Conservation (phyloP, 2,329 filamentous ascomycete genomes). For the Diaporthe nobilis region DNA sequence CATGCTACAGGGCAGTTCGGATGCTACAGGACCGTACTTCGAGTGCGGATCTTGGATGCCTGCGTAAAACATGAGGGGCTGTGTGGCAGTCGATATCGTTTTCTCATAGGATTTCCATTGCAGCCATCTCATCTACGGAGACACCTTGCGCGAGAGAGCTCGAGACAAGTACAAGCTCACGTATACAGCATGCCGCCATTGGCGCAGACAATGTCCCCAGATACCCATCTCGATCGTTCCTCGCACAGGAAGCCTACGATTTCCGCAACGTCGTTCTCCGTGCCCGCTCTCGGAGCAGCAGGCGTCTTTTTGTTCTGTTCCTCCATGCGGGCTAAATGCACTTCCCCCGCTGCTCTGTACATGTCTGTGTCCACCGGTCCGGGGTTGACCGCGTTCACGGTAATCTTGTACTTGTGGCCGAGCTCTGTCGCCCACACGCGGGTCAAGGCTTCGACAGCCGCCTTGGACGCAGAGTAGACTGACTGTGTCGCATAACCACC, state of each 20-base stretch:
- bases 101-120: no score
- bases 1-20: no score
- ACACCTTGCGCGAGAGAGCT: no score
- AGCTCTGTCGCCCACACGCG: conserved; percentile 73
- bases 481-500: conserved; percentile 67
- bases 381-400: conserved; percentile 72
- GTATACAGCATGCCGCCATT: conserved; percentile 39
- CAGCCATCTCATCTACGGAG: no score
- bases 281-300: conserved; percentile 62
- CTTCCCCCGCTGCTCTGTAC: conserved; percentile 50
- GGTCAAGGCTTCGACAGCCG: conserved; percentile 73
- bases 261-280: conserved; percentile 60
- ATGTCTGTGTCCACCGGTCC: conserved; percentile 63
- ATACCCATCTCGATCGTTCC: conserved; percentile 40
- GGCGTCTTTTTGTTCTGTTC: conserved; percentile 59
- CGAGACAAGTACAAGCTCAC: no score
- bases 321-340: conserved; percentile 46
- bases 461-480: conserved; percentile 73
- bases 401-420: conserved; percentile 62
- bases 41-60: no score
- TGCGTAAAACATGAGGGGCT: no score
- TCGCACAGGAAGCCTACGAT: conserved; percentile 42
- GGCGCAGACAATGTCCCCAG: conserved; percentile 43
- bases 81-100: no score
- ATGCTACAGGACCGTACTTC: no score